Evolutionary conservation across 345 rosid genomes (phyloP).

Genomic region (Gossypium bickii): DNA sequence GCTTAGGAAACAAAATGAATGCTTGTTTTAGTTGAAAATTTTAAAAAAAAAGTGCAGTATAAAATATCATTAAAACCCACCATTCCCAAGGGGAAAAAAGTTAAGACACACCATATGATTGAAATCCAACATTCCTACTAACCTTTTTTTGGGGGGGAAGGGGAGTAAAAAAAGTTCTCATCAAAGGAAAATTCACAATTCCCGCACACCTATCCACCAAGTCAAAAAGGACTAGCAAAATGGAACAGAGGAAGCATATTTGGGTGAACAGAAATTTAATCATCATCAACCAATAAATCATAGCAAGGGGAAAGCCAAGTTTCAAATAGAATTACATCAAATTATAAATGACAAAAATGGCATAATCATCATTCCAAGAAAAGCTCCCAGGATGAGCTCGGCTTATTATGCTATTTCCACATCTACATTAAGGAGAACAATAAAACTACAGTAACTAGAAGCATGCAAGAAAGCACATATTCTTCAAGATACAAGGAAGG

Average conservation of each 20-base stretch:
- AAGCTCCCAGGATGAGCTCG: background rate
- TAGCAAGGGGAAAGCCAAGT: background rate
- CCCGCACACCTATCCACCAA: background rate
- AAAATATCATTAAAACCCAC: background rate
- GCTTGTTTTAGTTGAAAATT: background rate
- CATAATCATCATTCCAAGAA: background rate
- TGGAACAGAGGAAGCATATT: background rate
- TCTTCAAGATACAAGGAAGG: background rate
- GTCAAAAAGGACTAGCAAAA: background rate
- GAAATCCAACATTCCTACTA: background rate
- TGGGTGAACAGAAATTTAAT: background rate
- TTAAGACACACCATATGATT: background rate
- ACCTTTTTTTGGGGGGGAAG: background rate
- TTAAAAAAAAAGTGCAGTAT: background rate
- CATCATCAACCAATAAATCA: background rate
- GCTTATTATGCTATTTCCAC: background rate
- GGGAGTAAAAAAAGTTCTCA: background rate
- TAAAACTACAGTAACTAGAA: background rate
- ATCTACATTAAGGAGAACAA: background rate
- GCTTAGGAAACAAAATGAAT: background rate
- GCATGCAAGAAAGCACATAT: background rate
- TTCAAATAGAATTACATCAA: background rate
- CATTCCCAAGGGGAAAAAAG: background rate
- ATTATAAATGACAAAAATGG: background rate
- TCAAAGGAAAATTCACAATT: background rate